phyloP scores from a whole-genome alignment of 495 filamentous ascomycete species.

The Wilcoxina mikolae region DNA sequence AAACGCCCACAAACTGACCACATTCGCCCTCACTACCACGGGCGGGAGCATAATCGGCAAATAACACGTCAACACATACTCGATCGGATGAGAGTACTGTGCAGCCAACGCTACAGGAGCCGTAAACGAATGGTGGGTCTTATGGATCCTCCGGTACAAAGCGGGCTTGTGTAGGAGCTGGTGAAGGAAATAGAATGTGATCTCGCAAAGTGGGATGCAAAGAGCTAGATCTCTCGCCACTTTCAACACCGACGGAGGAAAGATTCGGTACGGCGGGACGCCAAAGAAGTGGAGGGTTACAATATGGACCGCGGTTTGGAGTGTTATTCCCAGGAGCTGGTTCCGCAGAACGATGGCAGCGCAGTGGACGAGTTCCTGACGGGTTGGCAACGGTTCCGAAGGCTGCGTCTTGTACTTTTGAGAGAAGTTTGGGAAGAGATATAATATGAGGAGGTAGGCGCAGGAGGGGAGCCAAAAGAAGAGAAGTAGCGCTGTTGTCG shows the following conservation, averaged over 20 bases:
- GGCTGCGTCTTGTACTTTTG: constrained; percentile 44
- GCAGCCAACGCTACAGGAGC: constrained; percentile 44
- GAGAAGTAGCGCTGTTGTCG: constrained; percentile 34
- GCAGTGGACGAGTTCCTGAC: constrained; percentile 35
- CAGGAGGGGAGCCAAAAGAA: constrained; percentile 40
- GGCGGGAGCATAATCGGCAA: constrained; percentile 41
- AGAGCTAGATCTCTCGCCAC: constrained; percentile 34
- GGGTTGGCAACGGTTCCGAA: constrained; percentile 36
- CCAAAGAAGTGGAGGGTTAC: constrained; percentile 17
- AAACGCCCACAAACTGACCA: constrained; percentile 41
- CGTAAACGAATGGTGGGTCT: constrained; percentile 43
- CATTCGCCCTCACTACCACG: constrained; percentile 34
- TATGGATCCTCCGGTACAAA: constrained; percentile 41
- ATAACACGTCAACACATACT: constrained; percentile 41
- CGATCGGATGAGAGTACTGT: constrained; percentile 45
- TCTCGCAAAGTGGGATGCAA: constrained; percentile 37
- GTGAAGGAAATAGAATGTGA: constrained; percentile 44
- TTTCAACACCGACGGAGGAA: constrained; percentile 29
- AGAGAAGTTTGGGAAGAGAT: constrained; percentile 35
- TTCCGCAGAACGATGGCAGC: constrained; percentile 34
- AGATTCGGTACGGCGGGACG: constrained; percentile 22
- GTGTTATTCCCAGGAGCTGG: constrained; percentile 33
- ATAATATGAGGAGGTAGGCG: constrained; percentile 34
- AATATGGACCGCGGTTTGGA: constrained; percentile 27
- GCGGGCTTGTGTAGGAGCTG: constrained; percentile 38